Conservation (phyloP, 2,329 filamentous ascomycete genomes). For the Diaporthe ilicicola region DNA sequence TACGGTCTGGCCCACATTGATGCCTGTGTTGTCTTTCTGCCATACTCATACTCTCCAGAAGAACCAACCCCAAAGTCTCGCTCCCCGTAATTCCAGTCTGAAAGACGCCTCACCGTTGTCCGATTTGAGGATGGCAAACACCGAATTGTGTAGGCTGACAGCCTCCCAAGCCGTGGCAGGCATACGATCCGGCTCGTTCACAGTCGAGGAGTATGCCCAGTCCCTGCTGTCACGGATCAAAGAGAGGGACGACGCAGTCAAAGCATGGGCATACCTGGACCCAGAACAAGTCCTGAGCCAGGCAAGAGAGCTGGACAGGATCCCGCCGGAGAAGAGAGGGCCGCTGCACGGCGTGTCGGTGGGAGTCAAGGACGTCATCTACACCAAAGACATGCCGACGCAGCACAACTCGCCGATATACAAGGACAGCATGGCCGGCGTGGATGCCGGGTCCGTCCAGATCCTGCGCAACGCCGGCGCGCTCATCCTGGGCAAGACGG, state of each 20-base stretch:
- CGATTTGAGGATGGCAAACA: background rate
- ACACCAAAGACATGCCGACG: slow-evolving; percentile 68
- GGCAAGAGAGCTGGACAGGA: slow-evolving; percentile 58
- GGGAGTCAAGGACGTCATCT: slow-evolving; percentile 69
- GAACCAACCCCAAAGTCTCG: too few species aligned
- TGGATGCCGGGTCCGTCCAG: slow-evolving; percentile 62
- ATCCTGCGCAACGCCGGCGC: slow-evolving; percentile 64
- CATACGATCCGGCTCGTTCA: slow-evolving; percentile 51
- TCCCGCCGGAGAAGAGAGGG: slow-evolving; percentile 57
- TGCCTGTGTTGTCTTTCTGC: too few species aligned
- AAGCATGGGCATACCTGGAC: slow-evolving; percentile 60
- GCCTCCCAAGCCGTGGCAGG: slow-evolving; percentile 51
- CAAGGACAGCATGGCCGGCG: slow-evolving; percentile 48
- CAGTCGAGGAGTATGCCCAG: slow-evolving; percentile 57
- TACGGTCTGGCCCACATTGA: too few species aligned
- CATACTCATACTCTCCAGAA: too few species aligned
- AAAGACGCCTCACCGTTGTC: background rate
- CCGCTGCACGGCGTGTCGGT: slow-evolving; percentile 66
- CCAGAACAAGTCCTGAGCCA: slow-evolving; percentile 56
- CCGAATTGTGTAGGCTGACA: slow-evolving; percentile 41
- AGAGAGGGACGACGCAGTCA: slow-evolving; percentile 52
- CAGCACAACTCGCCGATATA: slow-evolving; percentile 65
- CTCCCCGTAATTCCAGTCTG: too few species aligned
- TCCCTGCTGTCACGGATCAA: slow-evolving; percentile 56
- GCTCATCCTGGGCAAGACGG: slow-evolving; percentile 66